These are phyloP conservation scores for Fagopyrum tataricum DNA, from an alignment of 148 eudicot species.

Conservation along the genomic window DNA sequence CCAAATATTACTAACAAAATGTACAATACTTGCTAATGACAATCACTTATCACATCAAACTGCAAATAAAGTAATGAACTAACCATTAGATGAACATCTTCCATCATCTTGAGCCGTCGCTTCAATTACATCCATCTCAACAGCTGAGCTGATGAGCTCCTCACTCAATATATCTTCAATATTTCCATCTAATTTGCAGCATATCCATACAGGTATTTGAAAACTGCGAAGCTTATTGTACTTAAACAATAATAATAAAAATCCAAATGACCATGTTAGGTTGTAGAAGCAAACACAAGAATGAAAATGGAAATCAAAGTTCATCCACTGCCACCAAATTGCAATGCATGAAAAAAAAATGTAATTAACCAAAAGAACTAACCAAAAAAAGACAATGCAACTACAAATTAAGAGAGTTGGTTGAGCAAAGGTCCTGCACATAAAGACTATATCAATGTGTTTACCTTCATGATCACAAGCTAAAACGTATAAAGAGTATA, in stretches of 20 bases:
- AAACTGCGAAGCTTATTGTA: constrained; percentile 61
- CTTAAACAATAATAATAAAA: constrained; percentile 37
- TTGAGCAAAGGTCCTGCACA: background rate
- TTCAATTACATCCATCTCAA: constrained; percentile 92
- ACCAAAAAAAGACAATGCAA: constrained; percentile 1
- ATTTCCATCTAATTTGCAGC: constrained; percentile 89
- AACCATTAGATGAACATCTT: constrained; percentile 35
- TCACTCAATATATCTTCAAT: constrained; percentile 32
- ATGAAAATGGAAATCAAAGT: background rate
- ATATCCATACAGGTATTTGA: constrained; percentile 74
- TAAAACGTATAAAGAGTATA: background rate
- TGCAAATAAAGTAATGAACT: constrained; percentile 19
- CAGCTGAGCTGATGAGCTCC: constrained; percentile 46
- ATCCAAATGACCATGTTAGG: constrained; percentile 24
- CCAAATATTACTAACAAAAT: background rate
- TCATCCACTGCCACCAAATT: background rate
- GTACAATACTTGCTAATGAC: background rate
- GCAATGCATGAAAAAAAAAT: background rate
- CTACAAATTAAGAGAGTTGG: background rate
- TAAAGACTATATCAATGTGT: background rate
- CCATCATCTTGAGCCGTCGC: constrained; percentile 34
- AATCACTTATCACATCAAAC: background rate
- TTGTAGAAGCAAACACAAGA: background rate
- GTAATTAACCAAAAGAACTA: background rate
- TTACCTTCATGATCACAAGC: background rate